These are phyloP conservation scores for Niveomyces coronatus DNA, from an alignment of 2,329 filamentous ascomycete genomes.

Conservation along the genomic window DNA sequence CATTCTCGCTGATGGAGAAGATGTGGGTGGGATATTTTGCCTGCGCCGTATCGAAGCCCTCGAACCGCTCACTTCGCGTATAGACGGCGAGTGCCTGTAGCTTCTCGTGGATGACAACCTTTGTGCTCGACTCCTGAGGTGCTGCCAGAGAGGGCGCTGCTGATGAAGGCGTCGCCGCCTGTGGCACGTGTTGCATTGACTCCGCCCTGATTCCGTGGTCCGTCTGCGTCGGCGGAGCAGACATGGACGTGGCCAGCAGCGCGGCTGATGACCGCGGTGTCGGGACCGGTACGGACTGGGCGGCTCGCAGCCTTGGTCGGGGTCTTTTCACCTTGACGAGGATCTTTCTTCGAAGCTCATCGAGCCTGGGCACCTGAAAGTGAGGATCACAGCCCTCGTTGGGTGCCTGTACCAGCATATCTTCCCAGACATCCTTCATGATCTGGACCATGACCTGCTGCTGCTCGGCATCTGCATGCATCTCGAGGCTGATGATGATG, in stretches of 20 bases:
- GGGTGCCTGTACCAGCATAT: conserved; percentile 54
- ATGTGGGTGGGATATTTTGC: conserved; percentile 56
- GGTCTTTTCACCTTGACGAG: conserved; percentile 69
- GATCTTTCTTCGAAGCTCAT: conserved; percentile 68
- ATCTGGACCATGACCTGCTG: conserved; percentile 90
- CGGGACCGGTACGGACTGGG: too few relatives aligned
- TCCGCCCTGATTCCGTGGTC: conserved; percentile 12
- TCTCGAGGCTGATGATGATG: conserved; percentile 84
- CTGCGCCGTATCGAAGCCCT: conserved; percentile 54
- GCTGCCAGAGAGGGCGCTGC: neutral
- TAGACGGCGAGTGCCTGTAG: conserved; percentile 74
- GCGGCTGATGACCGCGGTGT: too few relatives aligned
- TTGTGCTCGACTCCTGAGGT: conserved; percentile 24
- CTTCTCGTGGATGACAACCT: conserved; percentile 54
- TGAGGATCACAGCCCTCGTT: conserved; percentile 40
- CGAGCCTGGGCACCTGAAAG: conserved; percentile 55
- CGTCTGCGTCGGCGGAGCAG: conserved; percentile 14
- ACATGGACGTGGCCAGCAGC: conserved; percentile 8
- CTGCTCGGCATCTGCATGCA: conserved; percentile 72
- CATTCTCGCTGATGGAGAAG: conserved; percentile 80
- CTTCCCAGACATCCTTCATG: conserved; percentile 81
- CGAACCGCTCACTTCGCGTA: conserved; percentile 76
- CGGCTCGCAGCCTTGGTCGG: too few relatives aligned
- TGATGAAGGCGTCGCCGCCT: conserved; percentile 1
- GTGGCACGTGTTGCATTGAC: neutral